phyloP scores from a whole-genome alignment of 73 alveolate species.

The Paramecium biaurelia region DNA sequence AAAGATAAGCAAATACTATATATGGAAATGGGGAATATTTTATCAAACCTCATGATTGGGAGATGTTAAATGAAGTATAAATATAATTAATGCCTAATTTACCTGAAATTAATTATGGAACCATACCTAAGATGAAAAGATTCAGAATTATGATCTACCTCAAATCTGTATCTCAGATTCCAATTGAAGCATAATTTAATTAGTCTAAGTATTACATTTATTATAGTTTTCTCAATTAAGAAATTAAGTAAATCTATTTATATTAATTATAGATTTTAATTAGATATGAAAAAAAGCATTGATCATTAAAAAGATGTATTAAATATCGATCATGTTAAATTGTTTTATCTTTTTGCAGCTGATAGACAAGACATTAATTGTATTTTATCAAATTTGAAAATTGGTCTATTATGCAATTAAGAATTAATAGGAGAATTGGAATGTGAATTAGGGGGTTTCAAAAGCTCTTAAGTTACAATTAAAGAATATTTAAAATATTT shows the following conservation, averaged over 20 bases:
- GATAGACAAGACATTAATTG: background rate
- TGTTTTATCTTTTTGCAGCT: conserved; percentile 54
- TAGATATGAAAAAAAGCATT: background rate
- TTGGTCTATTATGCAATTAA: background rate
- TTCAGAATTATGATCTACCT: conserved; percentile 56
- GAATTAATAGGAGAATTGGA: conserved; percentile 18
- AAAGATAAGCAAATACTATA: background rate
- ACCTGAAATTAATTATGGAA: conserved; percentile 23
- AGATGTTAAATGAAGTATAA: conserved; percentile 46
- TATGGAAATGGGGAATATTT: conserved; percentile 45
- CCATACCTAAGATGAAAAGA: conserved; percentile 14
- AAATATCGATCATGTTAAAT: conserved; percentile 4
- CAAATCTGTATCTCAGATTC: background rate
- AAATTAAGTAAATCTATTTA: background rate
- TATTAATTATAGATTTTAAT: background rate
- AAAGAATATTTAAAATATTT: conserved; percentile 43
- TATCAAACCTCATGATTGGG: conserved; percentile 31
- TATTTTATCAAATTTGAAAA: background rate
- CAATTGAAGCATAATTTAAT: background rate
- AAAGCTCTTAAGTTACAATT: background rate
- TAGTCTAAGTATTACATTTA: background rate
- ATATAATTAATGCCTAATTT: background rate
- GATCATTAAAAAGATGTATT: conserved; percentile 6
- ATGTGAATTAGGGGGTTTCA: conserved; percentile 48
- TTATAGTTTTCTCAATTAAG: background rate